Base-by-base conservation (phyloP, 2,329 filamentous ascomycete genomes). In the Aspergillus persii region DNA sequence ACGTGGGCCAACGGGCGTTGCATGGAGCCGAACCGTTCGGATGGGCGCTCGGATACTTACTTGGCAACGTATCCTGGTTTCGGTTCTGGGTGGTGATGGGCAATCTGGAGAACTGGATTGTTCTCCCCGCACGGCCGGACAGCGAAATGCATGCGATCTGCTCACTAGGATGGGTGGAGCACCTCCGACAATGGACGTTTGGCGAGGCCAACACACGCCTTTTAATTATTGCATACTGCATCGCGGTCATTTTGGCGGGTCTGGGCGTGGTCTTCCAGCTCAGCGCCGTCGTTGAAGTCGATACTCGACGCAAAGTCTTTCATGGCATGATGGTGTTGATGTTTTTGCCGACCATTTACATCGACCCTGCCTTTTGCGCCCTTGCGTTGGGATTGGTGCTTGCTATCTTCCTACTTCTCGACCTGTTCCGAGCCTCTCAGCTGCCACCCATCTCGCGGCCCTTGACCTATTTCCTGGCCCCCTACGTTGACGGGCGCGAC, bases 321-420 rank as follows among this genome's bases (percentile, higher is more conserved):
- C 95, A 99, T 75, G 96, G 96, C 66, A 96, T 94, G 84, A 98
- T 98, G 90, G 94, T 98, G 7, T 87, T 87, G 57, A 97, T 99
- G 91, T 88, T 99, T 57, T 82, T 98, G 2, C 93, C 95, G 0
- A 87, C 91, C 1, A 90, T 89, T 2, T 97, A 87, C 71, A 79
- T 98, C 63, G 95, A 99, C 73, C 94, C 95, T 0, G 83, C 88
- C 46, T 98, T 91, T 74, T 87, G 88, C 53, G 86, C 90, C 1
- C 80, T 99, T 11, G 91, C 92, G 0, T 81, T 98, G n/a, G 82
- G 84, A 0, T 79, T 97, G 33, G 86, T 92, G 29, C 83, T 99
- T 39, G 87, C 90, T 3, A 82, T 96, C 54, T 99, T 99, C 71
- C 80, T 98, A 12, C 81, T 98, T 4, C 84, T 98, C 11, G 95